These are phyloP conservation scores for Chara braunii DNA, from an alignment of 139 green algal genomes.

Conservation along the genomic window DNA sequence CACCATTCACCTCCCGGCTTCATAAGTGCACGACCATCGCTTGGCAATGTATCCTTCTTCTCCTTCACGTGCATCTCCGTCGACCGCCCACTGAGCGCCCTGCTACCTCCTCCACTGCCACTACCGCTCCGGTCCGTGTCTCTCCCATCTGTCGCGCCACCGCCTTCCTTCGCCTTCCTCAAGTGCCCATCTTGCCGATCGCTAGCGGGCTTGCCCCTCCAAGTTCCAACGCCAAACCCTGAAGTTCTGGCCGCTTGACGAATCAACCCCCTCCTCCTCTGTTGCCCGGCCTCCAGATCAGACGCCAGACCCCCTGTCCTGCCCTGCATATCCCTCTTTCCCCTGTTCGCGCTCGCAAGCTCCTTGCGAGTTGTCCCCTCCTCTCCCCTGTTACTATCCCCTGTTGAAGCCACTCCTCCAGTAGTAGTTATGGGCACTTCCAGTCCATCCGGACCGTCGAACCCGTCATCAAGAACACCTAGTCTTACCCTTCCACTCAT, in stretches of 20 bases:
- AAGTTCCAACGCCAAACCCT: background rate
- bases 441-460: background rate
- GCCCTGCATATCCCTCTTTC: background rate
- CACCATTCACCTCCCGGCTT: too few species aligned
- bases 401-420: background rate
- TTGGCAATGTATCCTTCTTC: background rate
- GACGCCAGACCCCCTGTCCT: conserved; percentile 3
- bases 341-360: background rate
- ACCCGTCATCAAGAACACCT: background rate
- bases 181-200: background rate
- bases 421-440: background rate
- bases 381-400: background rate
- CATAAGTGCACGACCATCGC: background rate
- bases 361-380: background rate
- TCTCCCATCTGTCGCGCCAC: background rate
- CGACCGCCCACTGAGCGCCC: background rate
- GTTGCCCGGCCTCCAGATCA: too few species aligned
- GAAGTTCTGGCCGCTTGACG: background rate
- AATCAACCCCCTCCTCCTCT: conserved; percentile 2
- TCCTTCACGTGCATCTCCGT: background rate
- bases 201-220: background rate
- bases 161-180: background rate
- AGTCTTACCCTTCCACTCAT: background rate
- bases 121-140: background rate
- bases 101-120: background rate